phyloP scores from a whole-genome alignment of 2,329 filamentous ascomycete species.

The Pseudogymnoascus verrucosus region DNA sequence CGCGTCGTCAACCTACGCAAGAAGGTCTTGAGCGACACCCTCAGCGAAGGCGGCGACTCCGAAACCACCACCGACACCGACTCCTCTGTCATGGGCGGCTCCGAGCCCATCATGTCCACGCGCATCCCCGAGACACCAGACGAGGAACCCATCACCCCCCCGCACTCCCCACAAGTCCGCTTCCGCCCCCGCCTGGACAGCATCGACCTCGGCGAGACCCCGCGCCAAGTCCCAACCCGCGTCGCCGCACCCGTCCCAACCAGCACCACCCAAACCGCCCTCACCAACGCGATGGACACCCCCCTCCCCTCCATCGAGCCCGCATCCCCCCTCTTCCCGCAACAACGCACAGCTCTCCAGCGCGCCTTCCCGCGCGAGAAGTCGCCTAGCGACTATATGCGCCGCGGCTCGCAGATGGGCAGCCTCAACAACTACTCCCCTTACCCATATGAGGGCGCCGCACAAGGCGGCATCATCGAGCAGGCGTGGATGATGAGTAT shows the following conservation, averaged over 20 bases:
- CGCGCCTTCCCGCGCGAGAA: neutral
- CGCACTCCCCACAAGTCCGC: conserved; percentile 34
- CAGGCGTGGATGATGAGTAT: conserved; percentile 84
- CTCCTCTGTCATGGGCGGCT: conserved; percentile 51
- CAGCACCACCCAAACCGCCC: neutral
- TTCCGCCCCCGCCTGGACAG: conserved; percentile 25
- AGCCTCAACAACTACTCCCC: neutral
- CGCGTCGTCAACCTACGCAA: conserved; percentile 74
- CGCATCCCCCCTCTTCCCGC: conserved; percentile 1
- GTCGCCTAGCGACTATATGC: neutral
- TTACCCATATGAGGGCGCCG: conserved; percentile 17
- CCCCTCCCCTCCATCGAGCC: conserved; percentile 14
- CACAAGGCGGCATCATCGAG: conserved; percentile 35
- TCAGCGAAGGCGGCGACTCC: conserved; percentile 43
- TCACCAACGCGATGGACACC: neutral
- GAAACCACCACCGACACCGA: conserved; percentile 35
- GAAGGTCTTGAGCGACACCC: conserved; percentile 44
- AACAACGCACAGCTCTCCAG: conserved; percentile 7
- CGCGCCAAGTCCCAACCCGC: conserved; percentile 15
- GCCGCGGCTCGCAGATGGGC: neutral
- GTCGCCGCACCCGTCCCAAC: conserved; percentile 24
- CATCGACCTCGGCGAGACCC: conserved; percentile 31
- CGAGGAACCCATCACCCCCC: conserved; percentile 46
- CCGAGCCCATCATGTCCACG: conserved; percentile 49
- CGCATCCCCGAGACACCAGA: conserved; percentile 54